A percentile compares a stretch with the other conserved stretches of the same genome.
Conservation (phyloP, 257 asterid genomes). For the Salvia hispanica region DNA sequence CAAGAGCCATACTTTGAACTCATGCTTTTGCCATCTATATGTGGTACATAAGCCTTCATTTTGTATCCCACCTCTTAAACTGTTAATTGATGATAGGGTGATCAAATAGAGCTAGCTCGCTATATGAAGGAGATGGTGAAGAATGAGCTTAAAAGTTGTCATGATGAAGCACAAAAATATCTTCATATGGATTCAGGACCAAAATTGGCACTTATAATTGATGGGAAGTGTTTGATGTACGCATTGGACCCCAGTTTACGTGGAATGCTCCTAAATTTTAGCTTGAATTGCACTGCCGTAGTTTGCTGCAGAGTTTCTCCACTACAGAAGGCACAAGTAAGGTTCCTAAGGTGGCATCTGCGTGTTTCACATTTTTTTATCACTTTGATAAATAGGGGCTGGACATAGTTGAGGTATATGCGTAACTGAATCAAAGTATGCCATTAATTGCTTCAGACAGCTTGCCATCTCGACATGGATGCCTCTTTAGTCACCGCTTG, state of each 20-base stretch:
- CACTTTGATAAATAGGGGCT: neutral
- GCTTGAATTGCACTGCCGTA: constrained; percentile 98
- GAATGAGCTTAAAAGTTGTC: constrained; percentile 68
- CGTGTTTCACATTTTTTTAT: neutral
- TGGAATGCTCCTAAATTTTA: constrained; percentile 81
- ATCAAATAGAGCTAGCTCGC: constrained; percentile 97
- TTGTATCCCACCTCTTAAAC: neutral
- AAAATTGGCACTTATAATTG: constrained; percentile 88
- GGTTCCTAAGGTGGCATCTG: constrained; percentile 32
- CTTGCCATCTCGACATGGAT: neutral
- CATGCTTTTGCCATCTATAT: constrained; percentile 22
- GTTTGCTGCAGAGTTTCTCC: constrained; percentile 99
- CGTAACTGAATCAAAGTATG: neutral
- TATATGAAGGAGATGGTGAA: constrained; percentile 80
- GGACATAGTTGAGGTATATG: neutral
- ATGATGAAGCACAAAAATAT: constrained; percentile 73
- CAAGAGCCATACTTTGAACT: constrained; percentile 37
- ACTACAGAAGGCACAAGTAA: constrained; percentile 96
- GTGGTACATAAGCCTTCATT: neutral
- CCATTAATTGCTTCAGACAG: neutral
- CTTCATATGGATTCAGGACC: constrained; percentile 61
- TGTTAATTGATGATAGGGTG: constrained; percentile 63
- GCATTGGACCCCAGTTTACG: constrained; percentile 97
- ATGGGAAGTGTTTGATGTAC: constrained; percentile 99
- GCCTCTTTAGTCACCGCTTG: neutral